Evolutionary conservation across 176 grass and related monocot genomes (phyloP).

Genomic region (Tuctoria greenei): DNA sequence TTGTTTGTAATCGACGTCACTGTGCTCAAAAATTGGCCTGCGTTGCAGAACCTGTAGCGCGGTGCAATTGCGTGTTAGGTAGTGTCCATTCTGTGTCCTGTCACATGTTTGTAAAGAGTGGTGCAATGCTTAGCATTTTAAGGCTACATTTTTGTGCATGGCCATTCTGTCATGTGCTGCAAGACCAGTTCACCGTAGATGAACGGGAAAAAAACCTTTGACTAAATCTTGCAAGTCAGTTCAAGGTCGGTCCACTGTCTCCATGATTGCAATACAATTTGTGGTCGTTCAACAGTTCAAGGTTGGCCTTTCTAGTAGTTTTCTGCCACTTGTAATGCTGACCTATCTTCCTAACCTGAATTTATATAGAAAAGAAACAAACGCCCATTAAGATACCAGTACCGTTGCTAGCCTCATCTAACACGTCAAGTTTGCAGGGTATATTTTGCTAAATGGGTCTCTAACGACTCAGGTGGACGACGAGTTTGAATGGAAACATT

Average conservation of each 20-base stretch:
- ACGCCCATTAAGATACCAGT: neutral
- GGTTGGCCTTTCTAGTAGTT: neutral
- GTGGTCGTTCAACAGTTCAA: neutral
- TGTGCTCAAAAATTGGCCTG: slow-evolving; percentile 10
- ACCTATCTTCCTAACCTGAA: slow-evolving; percentile 3
- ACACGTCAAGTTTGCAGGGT: neutral
- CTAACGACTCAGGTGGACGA: neutral
- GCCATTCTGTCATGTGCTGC: too few relatives aligned
- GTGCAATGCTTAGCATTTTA: neutral
- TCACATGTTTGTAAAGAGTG: slow-evolving; percentile 35
- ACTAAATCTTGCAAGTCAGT: neutral
- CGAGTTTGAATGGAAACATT: slow-evolving; percentile 10
- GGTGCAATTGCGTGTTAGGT: slow-evolving; percentile 24
- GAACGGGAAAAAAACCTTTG: neutral
- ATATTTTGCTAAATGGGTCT: neutral
- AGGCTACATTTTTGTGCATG: neutral
- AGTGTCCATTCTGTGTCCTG: neutral
- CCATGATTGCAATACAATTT: neutral
- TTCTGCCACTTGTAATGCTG: neutral
- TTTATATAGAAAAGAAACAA: neutral
- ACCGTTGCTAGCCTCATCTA: slow-evolving; percentile 5
- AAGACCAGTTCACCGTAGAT: neutral
- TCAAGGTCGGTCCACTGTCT: neutral
- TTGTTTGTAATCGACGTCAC: slow-evolving; percentile 1
- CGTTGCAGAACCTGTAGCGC: neutral